Conservation (phyloP, 768 basidiomycete genomes). For the Hortiboletus campestris region DNA sequence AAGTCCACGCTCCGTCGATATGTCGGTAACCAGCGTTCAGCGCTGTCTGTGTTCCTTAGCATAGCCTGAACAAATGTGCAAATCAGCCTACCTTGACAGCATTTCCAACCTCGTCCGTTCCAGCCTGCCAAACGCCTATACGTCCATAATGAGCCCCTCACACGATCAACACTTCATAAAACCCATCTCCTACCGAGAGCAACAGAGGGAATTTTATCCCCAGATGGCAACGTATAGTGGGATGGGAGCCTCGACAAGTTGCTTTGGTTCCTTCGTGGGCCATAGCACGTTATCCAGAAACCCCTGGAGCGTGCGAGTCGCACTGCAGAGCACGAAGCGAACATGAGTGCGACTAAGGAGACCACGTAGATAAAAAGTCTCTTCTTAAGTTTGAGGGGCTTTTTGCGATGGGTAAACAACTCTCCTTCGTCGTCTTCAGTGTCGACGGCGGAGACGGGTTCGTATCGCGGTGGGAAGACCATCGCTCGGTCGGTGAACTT, state of each 20-base stretch:
- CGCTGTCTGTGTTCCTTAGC: conserved; percentile 41
- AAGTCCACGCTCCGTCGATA: conserved; percentile 74
- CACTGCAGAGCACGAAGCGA: conserved; percentile 14
- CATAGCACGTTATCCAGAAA: conserved; percentile 18
- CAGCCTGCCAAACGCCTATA: conserved; percentile 64
- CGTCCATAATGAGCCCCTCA: conserved; percentile 1
- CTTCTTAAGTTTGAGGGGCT: conserved; percentile 17
- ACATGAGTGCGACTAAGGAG: conserved; percentile 23
- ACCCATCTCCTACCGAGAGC: conserved; percentile 49
- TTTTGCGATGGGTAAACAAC: background rate
- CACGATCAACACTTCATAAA: background rate
- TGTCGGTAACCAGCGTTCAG: conserved; percentile 64
- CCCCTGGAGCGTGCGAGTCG: conserved; percentile 21
- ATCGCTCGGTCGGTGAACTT: conserved; percentile 9
- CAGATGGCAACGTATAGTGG: conserved; percentile 61
- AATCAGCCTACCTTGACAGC: conserved; percentile 55
- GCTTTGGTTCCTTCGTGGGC: conserved; percentile 22
- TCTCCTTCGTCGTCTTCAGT: conserved; percentile 11
- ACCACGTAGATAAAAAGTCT: conserved; percentile 22
- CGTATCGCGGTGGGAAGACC: conserved; percentile 25
- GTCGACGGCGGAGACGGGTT: conserved; percentile 24
- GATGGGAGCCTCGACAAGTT: conserved; percentile 35
- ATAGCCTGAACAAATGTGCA: background rate
- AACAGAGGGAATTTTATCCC: conserved; percentile 64
- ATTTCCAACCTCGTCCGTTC: conserved; percentile 55